A percentile compares a stretch with the other conserved stretches of the same genome.
Evolutionary conservation across 306 rosid genomes (phyloP).

Genomic region (Pyrus communis): DNA sequence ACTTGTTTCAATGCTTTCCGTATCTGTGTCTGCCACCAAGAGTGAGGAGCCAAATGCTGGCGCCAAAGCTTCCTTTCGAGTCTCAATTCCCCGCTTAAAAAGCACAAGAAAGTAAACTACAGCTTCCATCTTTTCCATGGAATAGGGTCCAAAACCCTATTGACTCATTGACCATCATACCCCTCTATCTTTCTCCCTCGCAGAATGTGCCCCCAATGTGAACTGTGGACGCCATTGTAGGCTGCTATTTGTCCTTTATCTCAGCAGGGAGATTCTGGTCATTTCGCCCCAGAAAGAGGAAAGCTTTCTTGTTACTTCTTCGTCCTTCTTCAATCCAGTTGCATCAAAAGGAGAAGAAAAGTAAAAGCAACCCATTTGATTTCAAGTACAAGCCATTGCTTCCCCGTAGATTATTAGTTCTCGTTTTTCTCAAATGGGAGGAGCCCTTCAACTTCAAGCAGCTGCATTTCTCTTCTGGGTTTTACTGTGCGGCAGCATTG

Average conservation of each 20-base stretch:
- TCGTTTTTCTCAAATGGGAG: constrained; percentile 48
- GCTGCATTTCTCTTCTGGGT: constrained; percentile 45
- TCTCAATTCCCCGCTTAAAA: constrained; percentile 34
- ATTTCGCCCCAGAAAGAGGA: constrained; percentile 6
- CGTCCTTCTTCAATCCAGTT: constrained; percentile 14
- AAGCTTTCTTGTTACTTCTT: constrained; percentile 10
- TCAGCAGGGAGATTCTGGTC: constrained; percentile 27
- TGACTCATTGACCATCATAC: constrained; percentile 18
- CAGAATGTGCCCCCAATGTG: constrained; percentile 47
- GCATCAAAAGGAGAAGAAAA: constrained; percentile 22
- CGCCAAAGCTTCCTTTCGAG: constrained; percentile 23
- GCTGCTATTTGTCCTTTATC: not conserved
- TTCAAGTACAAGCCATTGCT: constrained; percentile 1
- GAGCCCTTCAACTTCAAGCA: constrained; percentile 22
- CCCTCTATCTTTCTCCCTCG: constrained; percentile 34
- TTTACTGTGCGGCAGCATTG: constrained; percentile 24
- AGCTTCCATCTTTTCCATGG: constrained; percentile 20
- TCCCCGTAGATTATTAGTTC: constrained; percentile 9
- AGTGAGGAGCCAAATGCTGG: constrained; percentile 19
- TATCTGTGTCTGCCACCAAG: constrained; percentile 50
- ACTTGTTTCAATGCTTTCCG: constrained; percentile 30
- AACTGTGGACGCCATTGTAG: constrained; percentile 16
- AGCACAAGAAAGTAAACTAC: constrained; percentile 25
- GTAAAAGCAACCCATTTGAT: constrained; percentile 13
- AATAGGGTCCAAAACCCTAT: not conserved